Evolutionary conservation across 345 rosid genomes (phyloP).

Genomic region (Cardamine chenopodiifolia): DNA sequence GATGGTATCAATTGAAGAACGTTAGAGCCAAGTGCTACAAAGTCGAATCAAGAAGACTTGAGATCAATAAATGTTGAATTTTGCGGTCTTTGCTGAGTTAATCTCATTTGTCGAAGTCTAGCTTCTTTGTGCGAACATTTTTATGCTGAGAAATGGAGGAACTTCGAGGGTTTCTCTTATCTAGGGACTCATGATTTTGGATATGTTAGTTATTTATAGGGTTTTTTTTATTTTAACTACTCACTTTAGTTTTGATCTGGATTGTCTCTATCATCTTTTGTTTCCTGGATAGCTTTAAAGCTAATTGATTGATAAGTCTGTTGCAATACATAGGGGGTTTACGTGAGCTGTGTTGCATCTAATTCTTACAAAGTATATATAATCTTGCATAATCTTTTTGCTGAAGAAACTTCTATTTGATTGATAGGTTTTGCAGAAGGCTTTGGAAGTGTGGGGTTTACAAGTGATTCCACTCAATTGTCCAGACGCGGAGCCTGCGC

Average conservation of each 20-base stretch:
- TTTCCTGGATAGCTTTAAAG: conserved; percentile 1
- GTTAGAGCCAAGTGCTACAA: not conserved
- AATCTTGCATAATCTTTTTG: not conserved
- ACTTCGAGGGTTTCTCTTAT: not conserved
- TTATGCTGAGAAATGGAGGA: not conserved
- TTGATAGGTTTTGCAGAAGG: conserved; percentile 83
- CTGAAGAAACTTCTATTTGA: conserved; percentile 26
- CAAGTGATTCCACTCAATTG: conserved; percentile 86
- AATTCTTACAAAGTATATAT: not conserved
- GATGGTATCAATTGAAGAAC: not conserved
- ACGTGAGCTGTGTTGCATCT: not conserved
- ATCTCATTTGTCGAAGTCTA: not conserved
- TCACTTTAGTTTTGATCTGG: conserved; percentile 2
- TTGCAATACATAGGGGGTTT: not conserved
- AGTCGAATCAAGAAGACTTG: not conserved
- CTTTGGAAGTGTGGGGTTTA: conserved; percentile 91
- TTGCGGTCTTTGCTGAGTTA: not conserved
- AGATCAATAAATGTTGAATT: conserved; percentile 17
- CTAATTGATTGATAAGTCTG: not conserved
- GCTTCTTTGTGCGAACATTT: conserved; percentile 8
- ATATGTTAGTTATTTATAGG: not conserved
- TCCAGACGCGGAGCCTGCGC: conserved; percentile 92
- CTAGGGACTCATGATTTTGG: conserved; percentile 4
- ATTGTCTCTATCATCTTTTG: conserved; percentile 12
- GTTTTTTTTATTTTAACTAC: not conserved